Percentiles rank a stretch among this genome's conserved stretches.
These are phyloP conservation scores for Fonsecaea pedrosoi DNA, from an alignment of 2,329 filamentous ascomycete genomes.

Conservation along the genomic window DNA sequence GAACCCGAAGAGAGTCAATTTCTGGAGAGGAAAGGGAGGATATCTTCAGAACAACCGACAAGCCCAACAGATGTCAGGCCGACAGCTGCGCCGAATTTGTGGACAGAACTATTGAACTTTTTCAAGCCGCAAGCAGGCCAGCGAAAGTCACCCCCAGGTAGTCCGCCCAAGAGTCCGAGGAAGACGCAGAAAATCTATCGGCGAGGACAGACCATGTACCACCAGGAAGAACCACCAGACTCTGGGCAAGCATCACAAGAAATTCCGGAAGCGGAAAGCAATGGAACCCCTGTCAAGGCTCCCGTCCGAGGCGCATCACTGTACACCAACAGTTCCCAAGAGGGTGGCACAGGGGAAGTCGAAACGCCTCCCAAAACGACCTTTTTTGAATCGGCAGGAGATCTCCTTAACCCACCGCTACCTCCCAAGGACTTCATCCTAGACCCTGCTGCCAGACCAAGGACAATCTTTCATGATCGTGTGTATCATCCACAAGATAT, in stretches of 20 bases:
- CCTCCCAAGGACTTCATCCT: slow-evolving; percentile 81
- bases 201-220: slow-evolving; percentile 75
- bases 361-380: slow-evolving; percentile 85
- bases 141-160: slow-evolving; percentile 34
- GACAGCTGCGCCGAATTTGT: slow-evolving; percentile 54
- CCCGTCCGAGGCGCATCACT: slow-evolving; percentile 59
- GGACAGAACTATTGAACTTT: slow-evolving; percentile 73
- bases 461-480: slow-evolving; percentile 95
- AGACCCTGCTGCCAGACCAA: slow-evolving; percentile 78
- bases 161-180: slow-evolving; percentile 49
- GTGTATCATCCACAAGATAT: slow-evolving; percentile 95
- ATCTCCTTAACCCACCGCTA: slow-evolving; percentile 87
- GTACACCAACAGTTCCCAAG: slow-evolving; percentile 49
- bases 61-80: slow-evolving; percentile 23
- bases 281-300: slow-evolving; percentile 20
- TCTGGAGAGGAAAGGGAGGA: slow-evolving; percentile 13
- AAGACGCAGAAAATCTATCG: slow-evolving; percentile 75
- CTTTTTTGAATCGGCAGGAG: slow-evolving; percentile 92
- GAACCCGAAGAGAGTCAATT: slow-evolving; percentile 26
- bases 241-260: slow-evolving; percentile 42
- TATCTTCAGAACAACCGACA: not conserved
- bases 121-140: slow-evolving; percentile 66
- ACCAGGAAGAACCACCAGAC: slow-evolving; percentile 50
- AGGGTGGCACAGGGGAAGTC: slow-evolving; percentile 52
- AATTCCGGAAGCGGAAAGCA: slow-evolving; percentile 13